Base-by-base conservation (phyloP, 2,329 filamentous ascomycete genomes). In the Venturia carpophila region DNA sequence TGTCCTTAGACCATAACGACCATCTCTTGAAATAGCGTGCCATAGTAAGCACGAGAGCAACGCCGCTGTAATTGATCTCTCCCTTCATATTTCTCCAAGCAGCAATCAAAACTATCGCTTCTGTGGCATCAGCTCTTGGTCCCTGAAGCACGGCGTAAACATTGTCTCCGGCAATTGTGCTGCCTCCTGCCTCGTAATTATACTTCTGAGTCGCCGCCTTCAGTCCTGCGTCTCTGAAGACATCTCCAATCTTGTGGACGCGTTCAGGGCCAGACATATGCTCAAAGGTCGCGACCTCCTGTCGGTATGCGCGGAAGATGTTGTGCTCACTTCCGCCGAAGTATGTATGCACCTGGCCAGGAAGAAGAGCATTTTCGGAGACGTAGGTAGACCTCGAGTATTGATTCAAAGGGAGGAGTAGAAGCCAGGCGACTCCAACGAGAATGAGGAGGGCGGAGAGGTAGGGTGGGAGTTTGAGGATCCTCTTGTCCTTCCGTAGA, bases 1-100 rank as follows among this genome's bases (percentile, higher is more conserved):
- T 96, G 75, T 99, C 94, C 77, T 99, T 99, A 66, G 92, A 97
- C 94, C 94, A 99, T 37, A 99, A 82, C 64, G 92, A 97, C 94
- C 94, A 99, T 70, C 90, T 86, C 77, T 95, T 96, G 79, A 99
- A 97, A 77, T 99, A 99, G 69, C 94, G 86, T 37, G 91, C 90
- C 69, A 99, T 78, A 0, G 93, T 92, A 71, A 99, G 79, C 1
- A 92, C 87, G 41, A 99, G 82, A 9, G 92, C 88, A 6, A 99
- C 87, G 21, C 93, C 94, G 67, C 92, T 94, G 68, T 87, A 83
- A 77, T 99, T 99, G 70, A 92, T 77, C 69, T 88, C 83, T 34
- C 84, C 87, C 65, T 91, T 84, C 70, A 90, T 87, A 69, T 92
- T 97, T 73, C 82, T 87, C 91, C 92, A 96, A 1, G 92, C 88